Evolutionary conservation across 345 rosid species (phyloP).

Genomic region (Passiflora organensis): DNA sequence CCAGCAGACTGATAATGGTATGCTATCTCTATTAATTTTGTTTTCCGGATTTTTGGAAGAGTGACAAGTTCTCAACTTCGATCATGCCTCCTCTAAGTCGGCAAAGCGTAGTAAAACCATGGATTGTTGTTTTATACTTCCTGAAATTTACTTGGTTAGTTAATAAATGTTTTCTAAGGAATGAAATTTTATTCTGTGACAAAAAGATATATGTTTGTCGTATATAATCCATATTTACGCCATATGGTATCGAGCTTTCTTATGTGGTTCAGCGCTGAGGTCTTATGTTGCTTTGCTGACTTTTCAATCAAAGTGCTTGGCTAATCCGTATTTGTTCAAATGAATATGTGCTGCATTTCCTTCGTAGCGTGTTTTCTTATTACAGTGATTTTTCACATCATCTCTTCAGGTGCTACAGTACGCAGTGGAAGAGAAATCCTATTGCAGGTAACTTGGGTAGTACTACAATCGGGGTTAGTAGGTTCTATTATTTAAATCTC

Average conservation of each 20-base stretch:
- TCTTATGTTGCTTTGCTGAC: conserved; percentile 1
- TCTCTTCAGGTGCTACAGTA: conserved; percentile 43
- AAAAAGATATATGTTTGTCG: no score
- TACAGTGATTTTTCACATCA: conserved; percentile 7
- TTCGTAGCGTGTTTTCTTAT: no score
- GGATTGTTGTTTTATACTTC: no score
- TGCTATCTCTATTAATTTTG: conserved; percentile 19
- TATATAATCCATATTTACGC: background rate
- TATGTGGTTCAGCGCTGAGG: background rate
- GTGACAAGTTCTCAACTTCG: no score
- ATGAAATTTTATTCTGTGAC: no score
- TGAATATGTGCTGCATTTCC: no score
- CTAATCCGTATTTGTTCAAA: no score
- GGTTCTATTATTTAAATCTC: background rate
- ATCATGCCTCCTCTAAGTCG: background rate
- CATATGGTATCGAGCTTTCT: background rate
- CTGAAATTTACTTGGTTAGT: no score
- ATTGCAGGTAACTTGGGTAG: conserved; percentile 48
- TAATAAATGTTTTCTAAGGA: no score
- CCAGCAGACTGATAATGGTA: conserved; percentile 60
- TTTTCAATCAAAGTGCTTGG: no score
- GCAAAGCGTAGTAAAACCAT: no score
- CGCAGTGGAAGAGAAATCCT: conserved; percentile 74
- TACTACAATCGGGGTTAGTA: background rate
- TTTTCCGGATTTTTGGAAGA: background rate